Base-by-base conservation (phyloP, 305 asterid species). In the Fraxinus albicans region DNA sequence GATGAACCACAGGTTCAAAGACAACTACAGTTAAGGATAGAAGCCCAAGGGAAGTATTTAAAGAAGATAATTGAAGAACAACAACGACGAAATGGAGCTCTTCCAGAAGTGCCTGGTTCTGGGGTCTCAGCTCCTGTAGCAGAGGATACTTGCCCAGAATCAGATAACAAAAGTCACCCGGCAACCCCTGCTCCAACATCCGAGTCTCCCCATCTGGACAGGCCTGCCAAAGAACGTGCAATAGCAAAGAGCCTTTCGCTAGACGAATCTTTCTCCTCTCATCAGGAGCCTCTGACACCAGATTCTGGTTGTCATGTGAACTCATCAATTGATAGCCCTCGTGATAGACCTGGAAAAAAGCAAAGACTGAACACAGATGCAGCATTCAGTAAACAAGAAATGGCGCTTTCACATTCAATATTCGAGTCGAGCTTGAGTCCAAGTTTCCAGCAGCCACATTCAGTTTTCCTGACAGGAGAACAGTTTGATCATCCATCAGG, bases 61-160 rank as follows among this genome's bases (percentile, higher is more conserved):
- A 95, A 95, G 90, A 96, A 96, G 90, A 96, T 96, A 69, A 92
- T 96, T 5, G 99, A 96, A 91, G 99, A 96, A 82, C 98, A 95
- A 82, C 98, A 94, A 77, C 92, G 97, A 67, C 87, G 92, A 63
- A 89, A 91, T 82, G 98, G 97, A 81, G 97, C 85, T 82, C 91
- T 91, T 74, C 70, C 95, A 79, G 98, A 93, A 80, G 89, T 81
- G 17, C 98, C 96, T 1, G 92, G 83, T 65, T 81, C 90, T 13
- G 93, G 88, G 80, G 84, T 81, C 50, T 69, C 86, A 29, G 91
- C 89, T 73, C 89, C 89, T 27, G 86, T 82, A 78, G 84, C 86
- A 29, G 88, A 86, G 33, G 90, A 88, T 53, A 69, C 79, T 29
- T 83, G 86, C 77, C 92, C 90, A 27, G 96, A 92, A 75, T 82